Conservation (phyloP, 371 early-diverging fungal species). For the Choanephora cucurbitarum region DNA sequence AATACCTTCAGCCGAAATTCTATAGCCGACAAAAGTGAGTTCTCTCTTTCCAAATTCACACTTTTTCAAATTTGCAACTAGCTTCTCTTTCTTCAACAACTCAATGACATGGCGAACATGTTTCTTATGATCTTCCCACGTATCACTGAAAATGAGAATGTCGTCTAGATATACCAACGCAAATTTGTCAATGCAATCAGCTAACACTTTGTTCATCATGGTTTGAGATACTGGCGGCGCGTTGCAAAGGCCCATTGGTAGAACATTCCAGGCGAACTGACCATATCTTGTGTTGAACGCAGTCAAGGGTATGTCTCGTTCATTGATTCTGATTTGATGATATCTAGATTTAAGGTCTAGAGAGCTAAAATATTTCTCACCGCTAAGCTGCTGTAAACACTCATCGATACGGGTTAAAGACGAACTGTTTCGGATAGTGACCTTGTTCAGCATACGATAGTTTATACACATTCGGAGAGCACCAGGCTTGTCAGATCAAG, state of each 20-base stretch:
- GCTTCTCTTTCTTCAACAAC: constrained; percentile 27
- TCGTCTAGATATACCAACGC: constrained; percentile 59
- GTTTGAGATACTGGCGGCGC: constrained; percentile 1
- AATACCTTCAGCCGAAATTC: constrained; percentile 33
- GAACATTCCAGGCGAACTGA: background rate
- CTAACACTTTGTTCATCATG: constrained; percentile 23
- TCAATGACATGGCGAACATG: constrained; percentile 41
- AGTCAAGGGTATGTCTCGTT: background rate
- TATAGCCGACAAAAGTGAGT: constrained; percentile 48
- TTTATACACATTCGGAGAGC: constrained; percentile 39
- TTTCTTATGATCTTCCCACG: constrained; percentile 41
- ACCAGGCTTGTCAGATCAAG: constrained; percentile 27
- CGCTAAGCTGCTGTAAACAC: constrained; percentile 25
- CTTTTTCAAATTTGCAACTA: constrained; percentile 40
- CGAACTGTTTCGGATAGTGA: constrained; percentile 48
- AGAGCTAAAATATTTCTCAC: constrained; percentile 25
- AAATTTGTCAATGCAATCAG: constrained; percentile 33
- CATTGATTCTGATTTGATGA: background rate
- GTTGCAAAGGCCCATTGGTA: constrained; percentile 2
- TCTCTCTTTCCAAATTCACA: too few species aligned
- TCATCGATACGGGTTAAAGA: constrained; percentile 48
- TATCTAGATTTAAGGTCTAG: constrained; percentile 11
- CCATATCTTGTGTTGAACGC: constrained; percentile 19
- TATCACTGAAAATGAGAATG: constrained; percentile 55
- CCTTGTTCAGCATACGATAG: constrained; percentile 41